Percentiles rank a stretch among this genome's conserved stretches.
phyloP scores from a whole-genome alignment of 208 protist genomes.

The Vickermania ingenoplastis region DNA sequence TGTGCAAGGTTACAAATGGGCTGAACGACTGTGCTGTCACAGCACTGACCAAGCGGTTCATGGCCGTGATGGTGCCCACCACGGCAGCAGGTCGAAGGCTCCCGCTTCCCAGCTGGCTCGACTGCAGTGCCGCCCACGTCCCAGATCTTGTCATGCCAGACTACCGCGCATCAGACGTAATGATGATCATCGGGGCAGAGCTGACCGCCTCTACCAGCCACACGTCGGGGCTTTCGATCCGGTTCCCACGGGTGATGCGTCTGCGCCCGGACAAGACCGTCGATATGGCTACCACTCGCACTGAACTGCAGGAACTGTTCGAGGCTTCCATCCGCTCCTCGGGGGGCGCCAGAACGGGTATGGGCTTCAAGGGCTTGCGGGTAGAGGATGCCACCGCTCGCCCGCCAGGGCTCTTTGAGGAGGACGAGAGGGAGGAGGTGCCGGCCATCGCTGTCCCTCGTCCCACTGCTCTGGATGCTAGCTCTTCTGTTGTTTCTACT shows the following conservation, averaged over 20 bases:
- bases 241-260: conserved; percentile 66
- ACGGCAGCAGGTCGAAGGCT: neutral
- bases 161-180: conserved; percentile 37
- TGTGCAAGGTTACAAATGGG: conserved; percentile 70
- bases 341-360: neutral
- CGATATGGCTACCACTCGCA: conserved; percentile 34
- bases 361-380: neutral
- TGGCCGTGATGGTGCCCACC: conserved; percentile 23
- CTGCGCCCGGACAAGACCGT: conserved; percentile 61
- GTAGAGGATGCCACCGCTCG: neutral
- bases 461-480: neutral
- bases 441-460: neutral
- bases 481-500: neutral
- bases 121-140: conserved; percentile 25
- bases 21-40: conserved; percentile 43
- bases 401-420: neutral
- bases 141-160: conserved; percentile 64
- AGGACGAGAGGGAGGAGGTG: neutral
- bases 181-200: conserved; percentile 70
- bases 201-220: conserved; percentile 36
- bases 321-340: neutral
- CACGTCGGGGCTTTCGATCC: conserved; percentile 44
- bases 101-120: conserved; percentile 34
- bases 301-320: conserved; percentile 42
- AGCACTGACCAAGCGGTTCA: conserved; percentile 40